phyloP scores from a whole-genome alignment of 345 rosid species.

The Eucalyptus polybractea region DNA sequence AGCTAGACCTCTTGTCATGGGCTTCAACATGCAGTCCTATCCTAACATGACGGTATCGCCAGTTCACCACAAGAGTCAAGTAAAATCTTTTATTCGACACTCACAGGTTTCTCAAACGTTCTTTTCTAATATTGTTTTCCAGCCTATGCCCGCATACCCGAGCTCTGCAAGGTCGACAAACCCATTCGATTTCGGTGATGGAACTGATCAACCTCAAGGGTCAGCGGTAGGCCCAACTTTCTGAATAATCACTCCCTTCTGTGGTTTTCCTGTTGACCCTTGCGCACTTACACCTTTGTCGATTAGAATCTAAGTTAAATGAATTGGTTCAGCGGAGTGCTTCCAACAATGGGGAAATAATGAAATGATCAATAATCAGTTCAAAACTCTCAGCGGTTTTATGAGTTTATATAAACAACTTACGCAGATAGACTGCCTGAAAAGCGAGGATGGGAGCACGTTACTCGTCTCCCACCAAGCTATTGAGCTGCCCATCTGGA shows the following conservation, averaged over 20 bases:
- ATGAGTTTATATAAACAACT: background rate
- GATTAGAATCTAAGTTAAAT: background rate
- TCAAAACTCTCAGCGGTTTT: background rate
- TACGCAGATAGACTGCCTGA: background rate
- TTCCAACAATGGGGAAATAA: background rate
- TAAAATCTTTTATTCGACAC: background rate
- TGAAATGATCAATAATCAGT: background rate
- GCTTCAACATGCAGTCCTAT: conserved; percentile 37
- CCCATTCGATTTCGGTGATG: conserved; percentile 50
- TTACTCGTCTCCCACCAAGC: background rate
- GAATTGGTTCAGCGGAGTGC: background rate
- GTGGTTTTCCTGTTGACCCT: background rate
- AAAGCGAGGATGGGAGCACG: background rate
- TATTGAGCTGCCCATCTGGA: background rate
- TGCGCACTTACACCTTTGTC: rapidly evolving
- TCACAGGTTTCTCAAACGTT: background rate
- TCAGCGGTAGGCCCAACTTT: conserved; percentile 15
- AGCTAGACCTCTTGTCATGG: conserved; percentile 26
- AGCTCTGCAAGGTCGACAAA: conserved; percentile 31
- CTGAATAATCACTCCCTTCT: background rate
- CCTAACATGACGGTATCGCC: conserved; percentile 11
- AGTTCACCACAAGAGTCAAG: background rate
- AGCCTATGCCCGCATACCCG: conserved; percentile 27
- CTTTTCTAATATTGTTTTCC: background rate
- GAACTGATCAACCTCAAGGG: conserved; percentile 14